Conservation (phyloP, 2,329 filamentous ascomycete species). For the Berkeleyomyces rouxiae region DNA sequence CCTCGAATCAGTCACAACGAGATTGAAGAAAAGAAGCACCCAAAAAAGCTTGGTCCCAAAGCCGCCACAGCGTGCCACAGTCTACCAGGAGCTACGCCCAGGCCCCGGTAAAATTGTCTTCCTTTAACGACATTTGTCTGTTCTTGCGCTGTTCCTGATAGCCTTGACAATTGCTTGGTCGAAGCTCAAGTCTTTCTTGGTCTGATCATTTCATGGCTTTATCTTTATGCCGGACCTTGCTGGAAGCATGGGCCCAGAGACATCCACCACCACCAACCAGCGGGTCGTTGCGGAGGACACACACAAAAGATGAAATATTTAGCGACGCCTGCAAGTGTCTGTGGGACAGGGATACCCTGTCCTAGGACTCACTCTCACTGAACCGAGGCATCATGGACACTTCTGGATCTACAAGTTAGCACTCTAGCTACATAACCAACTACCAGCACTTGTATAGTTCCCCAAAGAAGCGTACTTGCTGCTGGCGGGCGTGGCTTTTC, state of each 20-base stretch:
- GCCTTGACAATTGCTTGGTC: not conserved
- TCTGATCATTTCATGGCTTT: not conserved
- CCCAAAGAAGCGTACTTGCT: too few species aligned
- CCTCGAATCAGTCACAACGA: not conserved
- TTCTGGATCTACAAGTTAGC: too few species aligned
- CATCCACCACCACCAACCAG: not conserved
- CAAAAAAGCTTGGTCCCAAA: not conserved
- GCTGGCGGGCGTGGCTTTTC: too few species aligned
- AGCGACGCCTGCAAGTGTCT: too few species aligned
- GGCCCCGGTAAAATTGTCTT: not conserved
- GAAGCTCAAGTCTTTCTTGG: not conserved
- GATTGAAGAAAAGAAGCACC: not conserved
- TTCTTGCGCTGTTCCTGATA: not conserved
- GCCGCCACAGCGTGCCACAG: not conserved
- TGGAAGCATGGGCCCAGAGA: not conserved
- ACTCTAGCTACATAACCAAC: too few species aligned
- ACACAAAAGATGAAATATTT: too few species aligned
- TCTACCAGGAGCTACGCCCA: not conserved
- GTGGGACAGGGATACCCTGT: too few species aligned
- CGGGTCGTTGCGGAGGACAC: not conserved
- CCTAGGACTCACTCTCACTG: too few species aligned
- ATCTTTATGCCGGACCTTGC: not conserved
- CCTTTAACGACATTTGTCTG: not conserved
- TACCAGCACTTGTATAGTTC: too few species aligned
- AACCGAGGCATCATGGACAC: too few species aligned